A percentile compares a stretch with the other conserved stretches of the same genome.
phyloP scores from a whole-genome alignment of 257 asterid genomes.

The Penstemon newberryi region DNA sequence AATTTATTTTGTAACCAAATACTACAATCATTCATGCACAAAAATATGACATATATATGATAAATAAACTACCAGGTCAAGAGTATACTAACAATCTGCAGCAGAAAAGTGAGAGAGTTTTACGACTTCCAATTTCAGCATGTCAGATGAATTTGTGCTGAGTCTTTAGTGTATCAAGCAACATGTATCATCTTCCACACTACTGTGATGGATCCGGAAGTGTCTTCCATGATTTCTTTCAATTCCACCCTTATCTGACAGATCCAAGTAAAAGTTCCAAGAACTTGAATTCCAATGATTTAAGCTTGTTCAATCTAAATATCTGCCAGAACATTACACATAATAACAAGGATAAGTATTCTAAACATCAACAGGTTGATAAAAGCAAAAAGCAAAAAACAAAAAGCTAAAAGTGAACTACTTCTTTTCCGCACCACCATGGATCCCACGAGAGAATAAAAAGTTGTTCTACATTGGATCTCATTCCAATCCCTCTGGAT shows the following conservation, averaged over 20 bases:
- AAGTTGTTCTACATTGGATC: background rate
- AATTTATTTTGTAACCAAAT: background rate
- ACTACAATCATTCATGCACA: constrained; percentile 24
- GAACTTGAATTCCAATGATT: constrained; percentile 21
- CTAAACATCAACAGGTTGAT: background rate
- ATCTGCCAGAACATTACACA: constrained; percentile 26
- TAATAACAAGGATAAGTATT: background rate
- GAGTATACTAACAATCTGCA: constrained; percentile 30
- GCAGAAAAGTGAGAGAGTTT: constrained; percentile 25
- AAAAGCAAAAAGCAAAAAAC: background rate
- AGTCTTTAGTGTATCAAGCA: constrained; percentile 28
- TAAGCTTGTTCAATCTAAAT: constrained; percentile 23
- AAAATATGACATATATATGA: constrained; percentile 18
- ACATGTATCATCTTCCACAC: constrained; percentile 21
- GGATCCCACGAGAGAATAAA: background rate
- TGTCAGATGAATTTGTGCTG: constrained; percentile 11
- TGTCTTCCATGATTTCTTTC: constrained; percentile 30
- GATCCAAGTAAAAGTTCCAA: constrained; percentile 31
- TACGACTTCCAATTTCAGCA: constrained; percentile 25
- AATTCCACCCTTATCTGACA: constrained; percentile 28
- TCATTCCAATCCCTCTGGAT: background rate
- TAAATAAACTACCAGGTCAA: constrained; percentile 27
- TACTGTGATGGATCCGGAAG: constrained; percentile 9
- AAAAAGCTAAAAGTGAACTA: background rate
- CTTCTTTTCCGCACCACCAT: background rate